A percentile compares a stretch with the other conserved stretches of the same genome.
These are phyloP conservation scores for Stenocarpella maydis DNA, from an alignment of 2,329 filamentous ascomycete species.

Conservation along the genomic window DNA sequence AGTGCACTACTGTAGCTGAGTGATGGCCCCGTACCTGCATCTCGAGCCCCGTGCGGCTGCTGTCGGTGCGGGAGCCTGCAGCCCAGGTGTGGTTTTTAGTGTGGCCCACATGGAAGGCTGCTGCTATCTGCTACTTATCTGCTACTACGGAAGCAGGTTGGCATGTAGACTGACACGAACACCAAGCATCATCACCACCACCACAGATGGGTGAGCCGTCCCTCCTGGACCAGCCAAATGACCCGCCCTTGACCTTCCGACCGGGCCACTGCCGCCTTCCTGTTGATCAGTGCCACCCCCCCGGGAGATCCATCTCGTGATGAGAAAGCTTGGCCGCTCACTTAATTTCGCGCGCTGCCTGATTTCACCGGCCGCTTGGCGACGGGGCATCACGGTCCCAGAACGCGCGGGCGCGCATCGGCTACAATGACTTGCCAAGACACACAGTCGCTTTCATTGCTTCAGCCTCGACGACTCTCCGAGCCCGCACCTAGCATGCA, in stretches of 20 bases:
- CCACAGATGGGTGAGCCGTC: neutral
- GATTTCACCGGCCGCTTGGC: conserved; percentile 11
- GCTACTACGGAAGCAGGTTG: too few relatives aligned
- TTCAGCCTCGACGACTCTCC: neutral
- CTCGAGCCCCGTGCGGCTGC: neutral
- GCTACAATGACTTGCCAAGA: neutral
- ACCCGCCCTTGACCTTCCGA: conserved; percentile 19
- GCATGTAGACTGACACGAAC: too few relatives aligned
- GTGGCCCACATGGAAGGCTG: neutral
- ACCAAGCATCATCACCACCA: neutral
- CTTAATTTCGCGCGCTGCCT: conserved; percentile 4
- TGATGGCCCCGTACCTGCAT: conserved; percentile 37
- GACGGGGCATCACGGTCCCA: neutral
- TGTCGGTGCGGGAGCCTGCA: too few relatives aligned
- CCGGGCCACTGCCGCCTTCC: neutral
- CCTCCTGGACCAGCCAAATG: neutral
- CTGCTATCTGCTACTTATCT: too few relatives aligned
- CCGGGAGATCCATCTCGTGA: conserved; percentile 22
- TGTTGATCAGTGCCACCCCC: conserved; percentile 9
- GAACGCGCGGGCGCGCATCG: neutral
- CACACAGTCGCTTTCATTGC: conserved; percentile 7
- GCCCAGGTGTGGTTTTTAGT: too few relatives aligned
- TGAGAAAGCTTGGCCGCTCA: conserved; percentile 22
- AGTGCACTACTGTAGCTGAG: too few relatives aligned
- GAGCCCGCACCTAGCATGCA: neutral